phyloP scores from a whole-genome alignment of 805 yeast species.

The Nakazawaea ishiwadae region DNA sequence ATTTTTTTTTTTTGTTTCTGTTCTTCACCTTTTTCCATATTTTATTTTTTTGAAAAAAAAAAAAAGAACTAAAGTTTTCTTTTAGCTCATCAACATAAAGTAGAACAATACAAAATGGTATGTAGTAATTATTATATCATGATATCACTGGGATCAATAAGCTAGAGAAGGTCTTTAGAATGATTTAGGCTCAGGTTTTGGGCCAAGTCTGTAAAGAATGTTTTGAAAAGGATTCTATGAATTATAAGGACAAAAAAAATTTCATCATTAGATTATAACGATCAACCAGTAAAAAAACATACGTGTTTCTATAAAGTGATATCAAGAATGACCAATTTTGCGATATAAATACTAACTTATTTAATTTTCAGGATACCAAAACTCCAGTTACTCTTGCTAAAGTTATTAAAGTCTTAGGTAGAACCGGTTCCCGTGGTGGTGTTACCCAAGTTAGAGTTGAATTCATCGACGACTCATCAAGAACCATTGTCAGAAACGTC shows the following conservation, averaged over 20 bases:
- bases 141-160: too few species aligned
- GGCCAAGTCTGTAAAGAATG: too few species aligned
- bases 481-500: constrained; percentile 96
- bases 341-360: constrained; percentile 5
- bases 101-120: constrained; percentile 11
- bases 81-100: constrained; percentile 1
- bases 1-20: not conserved
- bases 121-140: not conserved
- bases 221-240: too few species aligned
- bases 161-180: too few species aligned
- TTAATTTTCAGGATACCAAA: constrained; percentile 44
- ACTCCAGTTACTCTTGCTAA: constrained; percentile 99
- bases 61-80: not conserved
- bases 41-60: not conserved
- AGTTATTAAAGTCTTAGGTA: constrained; percentile 98
- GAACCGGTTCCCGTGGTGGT: constrained; percentile 99
- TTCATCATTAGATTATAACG: too few species aligned
- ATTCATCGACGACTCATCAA: constrained; percentile 90
- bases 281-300: too few species aligned
- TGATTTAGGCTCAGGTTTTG: too few species aligned
- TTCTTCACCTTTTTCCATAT: not conserved
- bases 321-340: too few species aligned
- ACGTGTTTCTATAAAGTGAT: too few species aligned
- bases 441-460: constrained; percentile 98
- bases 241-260: too few species aligned